A percentile compares a stretch with the other conserved stretches of the same genome.
Evolutionary conservation across 1,284 basidiomycete genomes (phyloP).

Genomic region (Rhizoctonia solani): DNA sequence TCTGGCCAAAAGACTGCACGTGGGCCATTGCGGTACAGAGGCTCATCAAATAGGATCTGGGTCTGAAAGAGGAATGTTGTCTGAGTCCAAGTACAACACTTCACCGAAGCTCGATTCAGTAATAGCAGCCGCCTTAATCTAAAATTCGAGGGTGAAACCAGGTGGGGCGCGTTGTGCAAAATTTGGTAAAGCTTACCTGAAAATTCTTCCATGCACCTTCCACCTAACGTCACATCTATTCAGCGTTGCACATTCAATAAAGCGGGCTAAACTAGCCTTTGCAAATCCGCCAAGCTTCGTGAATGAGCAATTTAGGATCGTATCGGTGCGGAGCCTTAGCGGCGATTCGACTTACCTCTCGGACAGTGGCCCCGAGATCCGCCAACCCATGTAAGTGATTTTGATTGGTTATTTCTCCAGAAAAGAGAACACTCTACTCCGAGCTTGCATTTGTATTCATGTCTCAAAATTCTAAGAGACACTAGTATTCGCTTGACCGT

Average conservation of each 20-base stretch:
- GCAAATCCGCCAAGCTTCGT: conserved; percentile 40
- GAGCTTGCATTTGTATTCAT: conserved; percentile 44
- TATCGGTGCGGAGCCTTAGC: not conserved
- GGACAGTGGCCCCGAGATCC: conserved; percentile 45
- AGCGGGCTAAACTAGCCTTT: conserved; percentile 39
- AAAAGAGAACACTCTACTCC: conserved; percentile 53
- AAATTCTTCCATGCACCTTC: conserved; percentile 46
- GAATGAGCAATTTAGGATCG: conserved; percentile 17
- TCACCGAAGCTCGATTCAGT: conserved; percentile 50
- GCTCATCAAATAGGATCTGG: conserved; percentile 49
- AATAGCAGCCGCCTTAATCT: conserved; percentile 53
- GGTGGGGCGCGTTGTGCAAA: not conserved
- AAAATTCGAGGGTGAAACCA: not conserved
- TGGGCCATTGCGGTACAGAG: conserved; percentile 46
- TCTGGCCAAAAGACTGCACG: conserved; percentile 54
- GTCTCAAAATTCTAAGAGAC: conserved; percentile 46
- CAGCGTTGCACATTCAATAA: conserved; percentile 13
- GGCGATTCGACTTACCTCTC: conserved; percentile 40
- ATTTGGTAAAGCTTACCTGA: conserved; percentile 41
- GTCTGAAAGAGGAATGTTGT: conserved; percentile 50
- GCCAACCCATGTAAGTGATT: conserved; percentile 44
- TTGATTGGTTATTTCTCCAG: conserved; percentile 46
- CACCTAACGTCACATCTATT: conserved; percentile 4
- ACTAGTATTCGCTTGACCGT: conserved; percentile 48
- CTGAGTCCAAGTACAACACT: conserved; percentile 50